Conservation (phyloP, 352 stramenopile genomes). For the Globisporangium carolinianum region DNA sequence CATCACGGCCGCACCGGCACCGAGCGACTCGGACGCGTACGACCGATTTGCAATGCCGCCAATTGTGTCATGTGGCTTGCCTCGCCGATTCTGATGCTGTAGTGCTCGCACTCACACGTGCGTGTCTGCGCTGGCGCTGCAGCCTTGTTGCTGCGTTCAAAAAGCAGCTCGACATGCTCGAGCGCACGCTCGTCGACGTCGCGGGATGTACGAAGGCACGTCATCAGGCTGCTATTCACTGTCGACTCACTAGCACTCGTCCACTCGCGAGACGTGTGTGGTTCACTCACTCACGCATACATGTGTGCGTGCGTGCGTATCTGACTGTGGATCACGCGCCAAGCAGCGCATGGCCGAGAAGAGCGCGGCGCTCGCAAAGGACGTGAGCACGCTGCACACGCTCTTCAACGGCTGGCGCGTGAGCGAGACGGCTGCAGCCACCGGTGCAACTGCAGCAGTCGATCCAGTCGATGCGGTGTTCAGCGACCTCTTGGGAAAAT, state of each 20-base stretch:
- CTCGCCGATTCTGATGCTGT: no score
- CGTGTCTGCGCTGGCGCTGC: background rate
- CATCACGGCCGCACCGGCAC: conserved; percentile 29
- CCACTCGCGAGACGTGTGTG: background rate
- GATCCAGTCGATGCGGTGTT: conserved; percentile 23
- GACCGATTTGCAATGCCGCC: background rate
- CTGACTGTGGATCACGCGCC: background rate
- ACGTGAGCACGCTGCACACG: conserved; percentile 36
- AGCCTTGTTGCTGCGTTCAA: conserved; percentile 49
- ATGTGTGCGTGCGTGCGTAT: background rate
- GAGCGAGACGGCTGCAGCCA: conserved; percentile 21
- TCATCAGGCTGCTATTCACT: no score
- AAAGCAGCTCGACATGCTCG: conserved; percentile 49
- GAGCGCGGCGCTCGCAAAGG: conserved; percentile 41
- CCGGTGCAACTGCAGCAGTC: conserved; percentile 3
- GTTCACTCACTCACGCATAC: background rate
- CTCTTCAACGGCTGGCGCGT: conserved; percentile 56
- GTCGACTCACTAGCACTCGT: background rate
- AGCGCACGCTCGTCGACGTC: conserved; percentile 42
- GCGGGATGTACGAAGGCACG: conserved; percentile 37
- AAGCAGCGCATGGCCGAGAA: conserved; percentile 50
- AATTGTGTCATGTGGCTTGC: no score
- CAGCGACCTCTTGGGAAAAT: conserved; percentile 30
- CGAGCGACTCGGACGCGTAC: conserved; percentile 32
- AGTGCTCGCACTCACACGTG: background rate